Evolutionary conservation across 2,329 filamentous ascomycete species (phyloP), one percentile per base, ranked within the genome.

Genomic region (Exophiala sp.): DNA sequence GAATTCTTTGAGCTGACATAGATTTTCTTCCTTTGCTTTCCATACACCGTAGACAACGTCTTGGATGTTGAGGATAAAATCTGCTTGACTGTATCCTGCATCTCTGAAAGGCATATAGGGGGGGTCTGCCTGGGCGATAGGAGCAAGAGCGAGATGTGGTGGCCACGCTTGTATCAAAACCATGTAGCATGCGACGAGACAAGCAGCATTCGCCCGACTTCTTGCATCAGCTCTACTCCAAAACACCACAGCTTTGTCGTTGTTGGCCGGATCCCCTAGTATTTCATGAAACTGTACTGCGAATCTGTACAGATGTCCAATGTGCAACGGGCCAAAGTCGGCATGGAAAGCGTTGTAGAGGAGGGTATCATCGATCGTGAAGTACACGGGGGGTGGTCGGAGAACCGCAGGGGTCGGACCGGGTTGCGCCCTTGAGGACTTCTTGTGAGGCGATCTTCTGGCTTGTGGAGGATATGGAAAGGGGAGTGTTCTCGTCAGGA

Each of bases 21-120:
- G 83, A 41, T 86, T 85, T 69, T 96, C 88, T 66, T 98, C 93
- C 74, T 97, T 98, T 39, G 93, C 93, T 68, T 91, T 95, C 91
- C 93, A 98, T 14, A 98, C 89, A 52, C 93, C 93, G 64, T 98
- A 98, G 6, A 98, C 91, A 35, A 98, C 84, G 66, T 98, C 93
- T 71, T 98, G 93, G 37, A 98, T 88, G 52, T 86, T 95, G 62
- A 98, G 81, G 47, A 88, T 85, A 65, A 95, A 98, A 69, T 98
- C 93, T 53, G 93, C 93, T 70, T 97, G 91, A 70, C 90, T 96
- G 76, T 98, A 98, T 47, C 93, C 93, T 52, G 93, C 93, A 68
- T 98, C 93, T 56, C 93, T 83, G 78, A 98, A 98, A 9, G 93
- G 93, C 93, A 98, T 98, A 74, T 95, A 80, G 19, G 93, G 93